Percentiles rank a stretch among this genome's conserved stretches.
These are phyloP conservation scores for Aspergillus cejpii DNA, from an alignment of 2,329 filamentous ascomycete species.

Conservation along the genomic window DNA sequence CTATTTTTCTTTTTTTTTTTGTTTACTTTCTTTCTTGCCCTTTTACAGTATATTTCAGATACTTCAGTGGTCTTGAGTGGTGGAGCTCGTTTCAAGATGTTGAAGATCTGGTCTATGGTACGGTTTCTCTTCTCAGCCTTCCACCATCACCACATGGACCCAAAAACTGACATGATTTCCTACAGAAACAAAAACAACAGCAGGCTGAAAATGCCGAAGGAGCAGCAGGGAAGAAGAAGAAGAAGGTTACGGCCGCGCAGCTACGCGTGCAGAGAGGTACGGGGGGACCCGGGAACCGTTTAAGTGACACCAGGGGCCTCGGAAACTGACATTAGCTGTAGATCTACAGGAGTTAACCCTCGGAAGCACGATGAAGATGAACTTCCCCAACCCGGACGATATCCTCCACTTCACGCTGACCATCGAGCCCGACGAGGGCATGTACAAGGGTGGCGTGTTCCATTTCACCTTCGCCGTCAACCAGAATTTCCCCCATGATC, in stretches of 20 bases:
- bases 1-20: background rate
- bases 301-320: too few relatives aligned
- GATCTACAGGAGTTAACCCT: slow-evolving; percentile 47
- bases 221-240: slow-evolving; percentile 76
- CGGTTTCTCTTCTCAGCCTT: slow-evolving; percentile 24
- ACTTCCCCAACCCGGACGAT: slow-evolving; percentile 53
- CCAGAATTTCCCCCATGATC: slow-evolving; percentile 93
- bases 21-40: background rate
- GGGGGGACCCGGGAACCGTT: too few relatives aligned
- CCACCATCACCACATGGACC: too few relatives aligned
- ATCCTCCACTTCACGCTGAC: slow-evolving; percentile 49
- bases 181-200: slow-evolving; percentile 71
- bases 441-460: slow-evolving; percentile 84
- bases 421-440: slow-evolving; percentile 51
- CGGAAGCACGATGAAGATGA: slow-evolving; percentile 50
- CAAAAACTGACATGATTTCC: background rate
- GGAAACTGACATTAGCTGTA: too few relatives aligned
- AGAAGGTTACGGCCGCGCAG: slow-evolving; percentile 96
- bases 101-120: slow-evolving; percentile 99
- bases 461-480: slow-evolving; percentile 88
- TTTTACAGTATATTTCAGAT: background rate
- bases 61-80: too few relatives aligned
- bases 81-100: slow-evolving; percentile 57
- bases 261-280: slow-evolving; percentile 91
- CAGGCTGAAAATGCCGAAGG: slow-evolving; percentile 90